Evolutionary conservation across 208 protist genomes (phyloP).

Genomic region (Lotmaria passim): DNA sequence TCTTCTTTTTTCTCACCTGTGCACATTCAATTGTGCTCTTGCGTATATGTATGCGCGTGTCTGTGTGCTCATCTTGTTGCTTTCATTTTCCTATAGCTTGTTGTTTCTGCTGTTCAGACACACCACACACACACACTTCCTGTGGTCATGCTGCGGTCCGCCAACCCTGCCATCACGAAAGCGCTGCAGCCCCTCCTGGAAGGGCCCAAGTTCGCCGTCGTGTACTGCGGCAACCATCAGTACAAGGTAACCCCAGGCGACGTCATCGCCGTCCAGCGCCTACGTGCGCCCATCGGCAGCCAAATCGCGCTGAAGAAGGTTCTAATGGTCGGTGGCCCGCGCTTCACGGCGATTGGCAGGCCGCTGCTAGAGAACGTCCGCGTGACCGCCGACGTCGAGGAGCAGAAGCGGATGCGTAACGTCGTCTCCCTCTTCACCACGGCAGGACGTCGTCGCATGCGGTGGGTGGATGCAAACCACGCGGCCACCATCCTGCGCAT

Average conservation of each 20-base stretch:
- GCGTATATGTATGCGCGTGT: too few relatives aligned
- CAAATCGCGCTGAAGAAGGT: constrained; percentile 90
- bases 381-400: constrained; percentile 85
- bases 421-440: constrained; percentile 83
- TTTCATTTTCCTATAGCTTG: too few relatives aligned
- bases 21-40: too few relatives aligned
- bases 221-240: constrained; percentile 88
- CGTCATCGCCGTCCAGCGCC: constrained; percentile 84
- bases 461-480: constrained; percentile 83
- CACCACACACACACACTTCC: neutral
- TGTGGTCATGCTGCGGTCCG: constrained; percentile 39
- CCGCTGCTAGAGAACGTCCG: constrained; percentile 72
- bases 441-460: constrained; percentile 58
- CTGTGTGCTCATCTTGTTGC: too few relatives aligned
- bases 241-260: constrained; percentile 88
- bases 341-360: constrained; percentile 90
- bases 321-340: constrained; percentile 80
- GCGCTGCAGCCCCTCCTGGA: constrained; percentile 56
- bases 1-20: constrained; percentile 9
- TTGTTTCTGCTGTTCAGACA: neutral
- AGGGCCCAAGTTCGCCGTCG: constrained; percentile 87
- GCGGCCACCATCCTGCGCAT: constrained; percentile 86
- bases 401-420: constrained; percentile 91
- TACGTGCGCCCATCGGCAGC: constrained; percentile 78
- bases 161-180: constrained; percentile 50